Base-by-base conservation (phyloP, 2,329 filamentous ascomycete species). In the Endothia cerciana region DNA sequence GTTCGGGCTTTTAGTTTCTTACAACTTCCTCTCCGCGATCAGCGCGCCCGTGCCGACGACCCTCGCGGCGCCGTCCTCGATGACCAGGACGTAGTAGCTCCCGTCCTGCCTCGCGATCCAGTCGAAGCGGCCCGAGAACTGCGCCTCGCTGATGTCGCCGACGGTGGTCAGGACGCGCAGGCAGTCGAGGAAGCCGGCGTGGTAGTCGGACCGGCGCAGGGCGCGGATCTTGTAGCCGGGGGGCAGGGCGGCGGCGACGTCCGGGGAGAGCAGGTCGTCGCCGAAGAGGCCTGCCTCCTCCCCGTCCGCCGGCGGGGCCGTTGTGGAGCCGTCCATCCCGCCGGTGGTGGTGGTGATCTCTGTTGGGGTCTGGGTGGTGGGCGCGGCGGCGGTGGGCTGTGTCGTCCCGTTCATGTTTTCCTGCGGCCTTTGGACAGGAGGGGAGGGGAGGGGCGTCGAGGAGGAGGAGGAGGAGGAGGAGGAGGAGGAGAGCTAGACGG, bases 21-120 rank as follows among this genome's bases (percentile, higher is more conserved):
- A 93, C 91, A 95, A 95, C 81, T 98, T 98, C 80, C 91, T 87
- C 87, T 99, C 95, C 59, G 97, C 92, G 71, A 98, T 87, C 78
- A 98, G 80, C 43, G 91, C 91, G 1, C 95, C 95, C 0, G 93
- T 97, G 33, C 92, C 94, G n/a, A 98, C 95, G 60, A 98, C 87
- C 69, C 84, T 83, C 59, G 77, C 79, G 11, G 10, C n/a, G 28
- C 84, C 87, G 76, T 98, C 91, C 74, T 93, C 89, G 62, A 98
- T 90, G 68, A 94, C 91, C 40, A 98, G 82, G 65, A 97, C 84
- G 77, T 92, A 97, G 82, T 98, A 97, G 68, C 89, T 87, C 70
- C 88, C 90, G 68, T 88, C 88, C 73, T 90, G 88, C 60, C 83
- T 81, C 55, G 84, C 82, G 82, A 97, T 94, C 86, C 90, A 94